phyloP scores from a whole-genome alignment of 306 rosid species.

The Argentina anserina region DNA sequence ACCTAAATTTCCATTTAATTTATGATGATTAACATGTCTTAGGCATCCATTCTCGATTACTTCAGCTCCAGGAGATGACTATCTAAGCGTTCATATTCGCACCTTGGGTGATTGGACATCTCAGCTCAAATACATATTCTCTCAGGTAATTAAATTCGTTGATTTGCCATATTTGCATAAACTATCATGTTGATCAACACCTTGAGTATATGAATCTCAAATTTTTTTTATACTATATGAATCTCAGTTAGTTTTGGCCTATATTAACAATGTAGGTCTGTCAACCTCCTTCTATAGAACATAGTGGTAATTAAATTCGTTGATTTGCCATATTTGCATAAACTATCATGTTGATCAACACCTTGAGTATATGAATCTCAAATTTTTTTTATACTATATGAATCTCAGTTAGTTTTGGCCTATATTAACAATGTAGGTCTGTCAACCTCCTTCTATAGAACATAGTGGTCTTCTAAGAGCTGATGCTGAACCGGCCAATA shows the following conservation, averaged over 20 bases:
- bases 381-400: too few species aligned
- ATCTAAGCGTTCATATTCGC: slow-evolving; percentile 77
- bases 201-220: neutral
- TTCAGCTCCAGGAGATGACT: slow-evolving; percentile 85
- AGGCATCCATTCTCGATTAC: slow-evolving; percentile 96
- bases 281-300: slow-evolving; percentile 60
- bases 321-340: neutral
- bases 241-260: neutral
- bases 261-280: slow-evolving; percentile 46
- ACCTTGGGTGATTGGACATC: slow-evolving; percentile 92
- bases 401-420: neutral
- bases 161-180: neutral
- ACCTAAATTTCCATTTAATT: neutral
- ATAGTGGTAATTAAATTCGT: slow-evolving; percentile 40
- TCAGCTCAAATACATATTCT: slow-evolving; percentile 60
- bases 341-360: neutral
- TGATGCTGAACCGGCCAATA: slow-evolving; percentile 48
- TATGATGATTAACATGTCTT: neutral
- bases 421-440: slow-evolving; percentile 39
- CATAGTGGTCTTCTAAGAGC: slow-evolving; percentile 82
- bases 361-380: neutral
- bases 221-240: too few species aligned
- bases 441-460: slow-evolving; percentile 62
- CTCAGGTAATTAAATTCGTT: slow-evolving; percentile 44
- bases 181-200: neutral